Base-by-base conservation (phyloP, 2,329 filamentous ascomycete species). In the Beauveria sp. region DNA sequence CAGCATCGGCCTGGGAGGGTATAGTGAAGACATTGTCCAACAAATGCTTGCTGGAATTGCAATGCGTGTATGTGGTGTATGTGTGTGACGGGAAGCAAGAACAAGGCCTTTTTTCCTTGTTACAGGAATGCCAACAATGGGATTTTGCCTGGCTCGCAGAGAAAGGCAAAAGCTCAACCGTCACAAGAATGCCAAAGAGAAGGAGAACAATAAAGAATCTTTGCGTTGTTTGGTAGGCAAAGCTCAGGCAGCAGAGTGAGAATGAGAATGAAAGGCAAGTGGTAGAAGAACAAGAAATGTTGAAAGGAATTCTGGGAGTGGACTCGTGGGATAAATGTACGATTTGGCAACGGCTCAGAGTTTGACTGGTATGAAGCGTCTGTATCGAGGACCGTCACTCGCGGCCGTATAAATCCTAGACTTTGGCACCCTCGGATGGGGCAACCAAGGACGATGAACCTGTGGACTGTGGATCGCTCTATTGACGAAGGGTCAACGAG, bases 1-100 rank as follows among this genome's bases (percentile, higher is more conserved):
- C 65, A 82, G 72, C 64, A 82, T 74, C 47, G 79, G 77, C 65
- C 78, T 75, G 57, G 75, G 72, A 64, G 76, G 72, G 65, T 75
- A 75, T 66, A 76, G 67, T 64, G 71, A 75, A 66, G 74, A 70
- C 73, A 74, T 77, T 34, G 64, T 59, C 58, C 42, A 54, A 18
- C 38, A 40, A 30, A 51, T 47, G 49, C 43, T 47, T 38, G 57
- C 57, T 59, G 58, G 58, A 60, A 60, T 60, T 60, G 50, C 50
- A 47, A 43, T 38, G 66, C 62, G 60, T 63, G 67, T 62, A 59
- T 53, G 34, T 54, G 57, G 20, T 47, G 30, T 26, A n/a, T 58
- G n/a, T 30, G 42, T 30, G 50, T 52, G 60, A 45, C 20, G 28
- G 52, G 38, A 42, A 42, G 22, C 38, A 30, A 26, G 26, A 45